These are phyloP conservation scores for Gynandropsis gynandra DNA, from an alignment of 345 rosid genomes.

Conservation along the genomic window DNA sequence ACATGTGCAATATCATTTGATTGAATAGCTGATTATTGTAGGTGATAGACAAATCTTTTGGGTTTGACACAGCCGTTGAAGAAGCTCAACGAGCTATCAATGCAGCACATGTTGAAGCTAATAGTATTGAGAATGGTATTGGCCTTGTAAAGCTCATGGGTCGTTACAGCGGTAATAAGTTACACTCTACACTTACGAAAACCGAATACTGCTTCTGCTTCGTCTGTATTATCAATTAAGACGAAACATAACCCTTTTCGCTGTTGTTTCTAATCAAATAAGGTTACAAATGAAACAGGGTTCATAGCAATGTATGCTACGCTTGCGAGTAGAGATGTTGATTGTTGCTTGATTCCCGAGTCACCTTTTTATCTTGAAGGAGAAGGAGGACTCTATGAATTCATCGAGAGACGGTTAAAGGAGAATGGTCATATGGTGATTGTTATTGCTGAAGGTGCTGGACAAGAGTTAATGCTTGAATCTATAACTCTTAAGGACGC, in stretches of 20 bases:
- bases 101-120: constrained; percentile 76
- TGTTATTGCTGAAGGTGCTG: constrained; percentile 83
- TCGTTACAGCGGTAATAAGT: constrained; percentile 55
- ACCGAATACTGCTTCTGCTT: constrained; percentile 5
- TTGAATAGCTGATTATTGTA: too few relatives aligned
- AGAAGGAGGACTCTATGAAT: constrained; percentile 63
- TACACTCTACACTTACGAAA: background rate
- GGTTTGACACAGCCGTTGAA: constrained; percentile 80
- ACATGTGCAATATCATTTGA: too few relatives aligned
- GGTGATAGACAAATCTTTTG: constrained; percentile 76
- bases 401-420: constrained; percentile 53
- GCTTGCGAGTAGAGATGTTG: constrained; percentile 85
- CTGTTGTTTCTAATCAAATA: too few relatives aligned
- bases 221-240: background rate
- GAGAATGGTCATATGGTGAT: constrained; percentile 80
- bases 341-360: constrained; percentile 85
- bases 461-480: constrained; percentile 55
- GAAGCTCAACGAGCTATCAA: constrained; percentile 85
- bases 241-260: background rate
- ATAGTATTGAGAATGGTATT: constrained; percentile 61
- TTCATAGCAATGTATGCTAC: constrained; percentile 86
- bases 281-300: constrained; percentile 30
- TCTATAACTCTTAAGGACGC: constrained; percentile 47
- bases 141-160: constrained; percentile 79
- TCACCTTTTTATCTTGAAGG: constrained; percentile 78